Evolutionary conservation across 2,329 filamentous ascomycete genomes (phyloP), one percentile per base, ranked within the genome.

Genomic region (Neopestalotiopsis sp.): DNA sequence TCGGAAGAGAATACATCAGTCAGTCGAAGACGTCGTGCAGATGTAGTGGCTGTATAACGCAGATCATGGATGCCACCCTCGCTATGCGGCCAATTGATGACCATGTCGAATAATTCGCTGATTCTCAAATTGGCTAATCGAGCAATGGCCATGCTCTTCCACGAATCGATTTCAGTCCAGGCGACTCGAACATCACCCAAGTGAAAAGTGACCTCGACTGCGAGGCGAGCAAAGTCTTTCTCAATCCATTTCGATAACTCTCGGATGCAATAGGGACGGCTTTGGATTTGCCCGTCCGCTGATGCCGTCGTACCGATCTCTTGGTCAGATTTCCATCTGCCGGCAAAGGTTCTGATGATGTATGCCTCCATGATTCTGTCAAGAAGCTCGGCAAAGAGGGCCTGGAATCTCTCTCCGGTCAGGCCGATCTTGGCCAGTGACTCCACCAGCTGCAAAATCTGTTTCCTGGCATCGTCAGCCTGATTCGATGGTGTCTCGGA

Each of bases 41-140:
- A 86, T 1, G 91, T 90, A 12, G 89, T 92, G 38, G 94, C 88
- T 60, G 91, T 90, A 67, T 90, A 87, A 70, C 91, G 87, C 71
- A 95, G 87, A 75, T 96, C 94, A 38, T 93, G 88, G 2, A 96
- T 85, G 1, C 91, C 94, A 2, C 91, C 90, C 67, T 87, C 85
- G 72, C 91, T 94, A 45, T 86, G 80, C 4, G 93, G 92, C 93
- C 93, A 96, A 68, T 87, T 85, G 68, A 92, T 85, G 60, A 94
- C 90, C 75, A 95, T 94, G 75, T 95, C 92, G 74, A 94, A 95
- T 10, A 96, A 83, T 75, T 94, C 90, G 7, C 87, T 84, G 60
- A 92, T 92, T 58, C 93, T 87, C 62, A 92, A 83, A 20, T 88
- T 86, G 2, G 92, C 92, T 17, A 95, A 84, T 59, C 91, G 87